These are phyloP conservation scores for Ormosia emarginata DNA, from an alignment of 306 rosid species.

Conservation along the genomic window DNA sequence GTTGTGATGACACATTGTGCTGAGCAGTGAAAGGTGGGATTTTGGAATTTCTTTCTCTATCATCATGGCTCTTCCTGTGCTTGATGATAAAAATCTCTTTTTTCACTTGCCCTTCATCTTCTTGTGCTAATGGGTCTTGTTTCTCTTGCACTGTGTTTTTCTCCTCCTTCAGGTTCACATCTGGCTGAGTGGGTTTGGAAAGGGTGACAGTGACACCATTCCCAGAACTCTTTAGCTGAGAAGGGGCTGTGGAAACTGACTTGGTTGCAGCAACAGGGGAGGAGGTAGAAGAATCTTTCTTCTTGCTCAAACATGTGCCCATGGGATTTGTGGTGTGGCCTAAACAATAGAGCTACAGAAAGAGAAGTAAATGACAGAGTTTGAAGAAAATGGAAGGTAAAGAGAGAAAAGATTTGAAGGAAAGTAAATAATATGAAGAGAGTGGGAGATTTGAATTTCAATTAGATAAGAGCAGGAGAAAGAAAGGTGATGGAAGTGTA, in stretches of 20 bases:
- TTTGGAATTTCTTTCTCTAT: constrained; percentile 44
- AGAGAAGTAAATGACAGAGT: not conserved
- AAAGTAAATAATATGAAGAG: too few species aligned
- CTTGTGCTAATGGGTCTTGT: constrained; percentile 17
- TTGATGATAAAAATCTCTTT: constrained; percentile 78
- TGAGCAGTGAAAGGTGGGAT: constrained; percentile 23
- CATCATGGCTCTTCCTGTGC: constrained; percentile 87
- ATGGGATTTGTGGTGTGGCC: constrained; percentile 26
- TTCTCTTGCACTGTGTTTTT: constrained; percentile 22
- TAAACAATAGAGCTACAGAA: not conserved
- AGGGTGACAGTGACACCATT: not conserved
- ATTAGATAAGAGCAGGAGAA: not conserved
- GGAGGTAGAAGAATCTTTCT: constrained; percentile 40
- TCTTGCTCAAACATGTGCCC: constrained; percentile 95
- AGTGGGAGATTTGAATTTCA: constrained; percentile 38
- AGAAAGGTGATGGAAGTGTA: not conserved
- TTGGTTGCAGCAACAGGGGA: constrained; percentile 12
- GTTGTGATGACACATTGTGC: constrained; percentile 1
- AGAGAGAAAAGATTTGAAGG: not conserved
- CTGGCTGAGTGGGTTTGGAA: constrained; percentile 26
- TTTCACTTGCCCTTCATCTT: constrained; percentile 35
- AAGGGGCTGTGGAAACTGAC: constrained; percentile 29
- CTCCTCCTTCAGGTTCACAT: constrained; percentile 23
- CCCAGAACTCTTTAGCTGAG: constrained; percentile 12
- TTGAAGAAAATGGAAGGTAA: not conserved